A percentile compares a stretch with the other conserved stretches of the same genome.
Conservation (phyloP, 2,329 filamentous ascomycete genomes). For the Colletotrichum endophyticum region DNA sequence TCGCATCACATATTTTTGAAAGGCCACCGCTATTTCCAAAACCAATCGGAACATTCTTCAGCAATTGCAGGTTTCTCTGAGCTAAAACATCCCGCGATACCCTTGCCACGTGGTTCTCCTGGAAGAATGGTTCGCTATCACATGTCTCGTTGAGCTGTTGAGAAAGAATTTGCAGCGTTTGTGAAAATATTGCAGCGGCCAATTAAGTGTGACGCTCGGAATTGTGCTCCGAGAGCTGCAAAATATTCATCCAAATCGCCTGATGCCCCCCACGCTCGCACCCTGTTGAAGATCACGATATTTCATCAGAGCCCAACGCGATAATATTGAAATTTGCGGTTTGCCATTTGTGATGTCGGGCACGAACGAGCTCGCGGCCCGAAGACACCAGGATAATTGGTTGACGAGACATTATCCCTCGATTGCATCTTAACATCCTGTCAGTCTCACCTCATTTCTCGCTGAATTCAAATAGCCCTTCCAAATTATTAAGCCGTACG, state of each 20-base stretch:
- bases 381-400: background rate
- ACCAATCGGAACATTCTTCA: background rate
- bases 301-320: background rate
- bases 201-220: background rate
- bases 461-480: background rate
- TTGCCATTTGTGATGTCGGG: background rate
- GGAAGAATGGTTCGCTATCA: background rate
- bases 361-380: background rate
- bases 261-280: background rate
- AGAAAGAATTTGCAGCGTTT: background rate
- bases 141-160: background rate
- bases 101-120: background rate
- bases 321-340: background rate
- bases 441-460: background rate
- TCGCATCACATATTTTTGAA: background rate
- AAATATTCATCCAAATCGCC: background rate
- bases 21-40: background rate
- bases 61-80: background rate
- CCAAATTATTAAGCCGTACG: background rate
- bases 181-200: background rate
- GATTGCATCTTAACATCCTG: background rate
- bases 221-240: background rate
- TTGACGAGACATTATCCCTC: background rate
- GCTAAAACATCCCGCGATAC: background rate
- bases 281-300: background rate